Base-by-base conservation (phyloP, 805 yeast species). In the Yarrowia yakushimensis region DNA sequence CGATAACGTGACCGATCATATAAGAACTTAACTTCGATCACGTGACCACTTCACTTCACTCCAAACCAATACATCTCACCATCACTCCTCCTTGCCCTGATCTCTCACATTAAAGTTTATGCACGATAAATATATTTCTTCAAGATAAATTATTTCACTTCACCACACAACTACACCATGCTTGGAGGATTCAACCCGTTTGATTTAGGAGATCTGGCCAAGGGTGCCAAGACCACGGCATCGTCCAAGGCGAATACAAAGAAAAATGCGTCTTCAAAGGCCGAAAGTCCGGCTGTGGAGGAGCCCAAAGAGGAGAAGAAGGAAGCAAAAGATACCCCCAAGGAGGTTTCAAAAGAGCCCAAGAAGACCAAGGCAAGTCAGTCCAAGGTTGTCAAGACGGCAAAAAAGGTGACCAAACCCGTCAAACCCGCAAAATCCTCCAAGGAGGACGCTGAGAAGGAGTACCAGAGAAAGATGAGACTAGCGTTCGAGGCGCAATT, bases 401-500 rank as follows among this genome's bases (percentile, higher is more conserved):
- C 4, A 25, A 25, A 4, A 25, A 25, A 8, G 8, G 8, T 5
- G 8, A 5, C 31, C 1, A 34, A 23, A 31, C 17, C 46, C 15
- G 20, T 25, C 3, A 55, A 39, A n/a, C 41, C 50, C 17, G 20
- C 55, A 17, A 59, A 42, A 30, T 25, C n/a, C 18, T 17, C 37
- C 8, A 31, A 18, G 25, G 59, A 52, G 8, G 31, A 31, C 13
- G 61, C 25, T 4, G 65, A 61, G 65, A 68, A 67, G 65, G 50
- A 67, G 66, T 5, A 60, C 48, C 60, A 63, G 59, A 64, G 67
- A 17, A 45, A 61, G 13, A 61, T 74, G 17, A 61, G 65, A 50
- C 67, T 67, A 28, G 69, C 71, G 13, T 75, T 75, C 57, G 78
- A 74, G 62, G 67, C 69, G 18, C 76, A 74, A 65, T 75, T 75